Evolutionary conservation across 306 rosid genomes (phyloP), one percentile per base, ranked within the genome.

Genomic region (Gastrolobium villosum): DNA sequence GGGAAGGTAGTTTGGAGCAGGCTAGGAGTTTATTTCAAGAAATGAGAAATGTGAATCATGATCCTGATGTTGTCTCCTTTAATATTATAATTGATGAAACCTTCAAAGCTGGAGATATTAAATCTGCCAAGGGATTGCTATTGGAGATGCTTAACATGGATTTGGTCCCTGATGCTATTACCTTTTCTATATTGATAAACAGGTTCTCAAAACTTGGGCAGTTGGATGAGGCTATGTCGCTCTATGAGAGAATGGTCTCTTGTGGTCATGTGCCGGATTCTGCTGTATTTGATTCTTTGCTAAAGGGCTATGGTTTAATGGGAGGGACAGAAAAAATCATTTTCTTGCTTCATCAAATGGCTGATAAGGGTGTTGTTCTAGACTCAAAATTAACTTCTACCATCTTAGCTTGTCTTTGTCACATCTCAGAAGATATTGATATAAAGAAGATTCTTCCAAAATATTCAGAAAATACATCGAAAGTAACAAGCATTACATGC

Each of bases 1-100:
- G 79, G 70, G 98, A 90, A 77, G 50, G 87, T 64, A 86, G 97
- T 84, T 36, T 92, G 79, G 89, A 61, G 45, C 99, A 95, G 85
- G 98, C 97, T 61, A 88, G 79, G 85, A 65, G 39, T 73, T 79
- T 95, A 56, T 88, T 91, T 88, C 82, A 83, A 77, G 97, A 95
- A 72, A 74, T 89, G 87, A 84, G 70, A 79, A 82, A 78, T 74
- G 60, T 74, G 57, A 75, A 91, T 82, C 77, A 36, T 43, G 54
- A 39, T 35, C 91, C 92, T 11, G 86, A 88, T 87, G 78, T 86
- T 61, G 76, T 77, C 68, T 84, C 97, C 32, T 95, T 84, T 82
- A 95, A 90, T 69, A 88, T 81, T 49, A 79, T 95, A 49, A 89
- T 92, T 37, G 83, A 92, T 44, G 96, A 61, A 80, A 83, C 87